phyloP scores from a whole-genome alignment of 192 early-diverging fungal genomes.

The Chytriomyces sp. region DNA sequence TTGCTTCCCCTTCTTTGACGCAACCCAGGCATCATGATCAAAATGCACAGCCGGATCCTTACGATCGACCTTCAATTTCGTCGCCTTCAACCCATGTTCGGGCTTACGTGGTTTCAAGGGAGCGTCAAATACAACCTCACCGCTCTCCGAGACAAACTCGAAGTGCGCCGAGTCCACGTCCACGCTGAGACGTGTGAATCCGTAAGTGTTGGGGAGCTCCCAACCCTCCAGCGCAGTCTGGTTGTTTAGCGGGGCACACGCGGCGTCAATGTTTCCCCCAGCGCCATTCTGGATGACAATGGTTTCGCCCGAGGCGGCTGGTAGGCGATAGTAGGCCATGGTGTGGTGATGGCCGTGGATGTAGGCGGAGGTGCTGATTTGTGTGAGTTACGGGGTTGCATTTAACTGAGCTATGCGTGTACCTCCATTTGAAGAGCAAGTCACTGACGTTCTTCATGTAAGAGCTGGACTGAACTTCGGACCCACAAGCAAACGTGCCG shows the following conservation, averaged over 20 bases:
- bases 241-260: conserved; percentile 1
- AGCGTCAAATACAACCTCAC: conserved; percentile 4
- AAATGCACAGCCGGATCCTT: no score
- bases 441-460: background rate
- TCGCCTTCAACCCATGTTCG: no score
- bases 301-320: no score
- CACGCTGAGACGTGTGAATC: conserved; percentile 11
- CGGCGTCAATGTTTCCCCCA: conserved; percentile 18
- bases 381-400: no score
- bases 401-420: no score
- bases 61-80: no score
- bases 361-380: conserved; percentile 14
- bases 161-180: background rate
- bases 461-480: background rate
- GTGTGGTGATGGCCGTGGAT: conserved; percentile 27
- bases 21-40: no score
- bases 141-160: conserved; percentile 5
- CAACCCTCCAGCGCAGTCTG: background rate
- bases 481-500: conserved; percentile 4
- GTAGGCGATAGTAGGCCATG: background rate
- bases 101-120: background rate
- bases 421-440: conserved; percentile 4
- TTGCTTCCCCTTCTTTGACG: no score
- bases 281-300: conserved; percentile 14
- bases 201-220: conserved; percentile 6